A percentile compares a stretch with the other conserved stretches of the same genome.
Evolutionary conservation across 2,329 filamentous ascomycete genomes (phyloP).

Genomic region (Malbranchea cinnamomea): DNA sequence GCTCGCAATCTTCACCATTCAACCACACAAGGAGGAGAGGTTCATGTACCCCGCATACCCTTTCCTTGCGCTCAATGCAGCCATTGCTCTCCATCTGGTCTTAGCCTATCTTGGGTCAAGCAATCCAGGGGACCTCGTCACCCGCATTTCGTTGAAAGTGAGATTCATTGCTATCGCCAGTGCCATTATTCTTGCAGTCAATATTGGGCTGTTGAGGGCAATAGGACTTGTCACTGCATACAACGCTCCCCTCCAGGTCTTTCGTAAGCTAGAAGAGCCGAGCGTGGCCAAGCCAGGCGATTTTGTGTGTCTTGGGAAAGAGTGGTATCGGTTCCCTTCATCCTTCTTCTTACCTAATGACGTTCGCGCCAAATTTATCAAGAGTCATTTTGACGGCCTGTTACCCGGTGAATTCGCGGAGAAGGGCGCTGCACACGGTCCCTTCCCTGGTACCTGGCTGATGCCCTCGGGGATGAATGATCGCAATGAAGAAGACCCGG

Average conservation of each 20-base stretch:
- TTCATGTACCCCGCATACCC: conserved; percentile 99
- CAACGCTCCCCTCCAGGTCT: conserved; percentile 59
- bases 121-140: conserved; percentile 49
- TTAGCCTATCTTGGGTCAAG: conserved; percentile 59
- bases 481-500: conserved; percentile 67
- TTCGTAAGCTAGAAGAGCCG: conserved; percentile 31
- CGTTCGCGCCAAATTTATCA: conserved; percentile 77
- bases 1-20: conserved; percentile 77
- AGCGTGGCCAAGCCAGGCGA: conserved; percentile 46
- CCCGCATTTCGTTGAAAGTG: conserved; percentile 58
- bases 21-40: conserved; percentile 93
- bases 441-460: conserved; percentile 73
- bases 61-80: conserved; percentile 75
- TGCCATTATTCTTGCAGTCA: conserved; percentile 48
- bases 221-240: conserved; percentile 70
- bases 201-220: conserved; percentile 55
- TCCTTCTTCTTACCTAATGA: conserved; percentile 79
- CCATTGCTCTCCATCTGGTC: conserved; percentile 67
- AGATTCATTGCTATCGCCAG: conserved; percentile 51
- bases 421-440: conserved; percentile 50
- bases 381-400: conserved; percentile 76
- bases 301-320: conserved; percentile 78
- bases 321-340: conserved; percentile 95
- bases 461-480: conserved; percentile 81
- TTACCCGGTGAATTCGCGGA: conserved; percentile 83